Evolutionary conservation across 768 basidiomycete species (phyloP), one percentile per base, ranked within the genome.

Genomic region (Lactifluus pinguis): DNA sequence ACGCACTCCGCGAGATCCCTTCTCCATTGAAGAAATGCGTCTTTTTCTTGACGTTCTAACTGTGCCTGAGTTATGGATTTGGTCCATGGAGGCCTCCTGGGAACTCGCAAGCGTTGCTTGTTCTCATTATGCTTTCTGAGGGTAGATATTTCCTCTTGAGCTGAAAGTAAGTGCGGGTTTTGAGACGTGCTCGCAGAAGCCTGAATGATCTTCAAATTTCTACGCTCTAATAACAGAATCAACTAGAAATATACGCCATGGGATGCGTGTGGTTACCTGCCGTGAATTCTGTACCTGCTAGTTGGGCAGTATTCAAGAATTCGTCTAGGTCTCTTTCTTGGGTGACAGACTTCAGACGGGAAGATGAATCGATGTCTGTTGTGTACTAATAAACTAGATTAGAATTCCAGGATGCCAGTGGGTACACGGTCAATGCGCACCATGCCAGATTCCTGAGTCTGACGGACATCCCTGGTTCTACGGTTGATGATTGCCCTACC

Each of bases 261-360:
- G 45, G 17, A 3, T 48, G 36, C 32, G 29, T 10, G 53, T 39
- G 19, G 47, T 34, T 29, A 95, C 95, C 95, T 39, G 95, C 95
- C 17, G 92, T 91, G 69, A 99, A 99, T 67, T 99, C 92, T 11
- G 89, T 89, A 53, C 89, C 95, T 14, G 97, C 97, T 57, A 99
- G 77, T 68, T 93, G 89, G 10, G 97, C 97, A 13, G 92, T 97
- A 69, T 84, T 95, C 57, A 99, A 74, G 71, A 99, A 99, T 73
- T 95, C 95, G 66, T 98, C 94, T 19, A 99, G 77, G 76, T 98
- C 94, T 57, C 84, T 78, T 75, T 99, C 95, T 74, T 98, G 95
- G 0, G 97, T 99, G 21, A 99, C 85, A 0, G 95, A 98, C 70
- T 86, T 83, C 41, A 99, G 79, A 38, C 85, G 84, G 55, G 78